phyloP scores from a whole-genome alignment of 2,329 filamentous ascomycete species.

The Aspergillus carbonarius region DNA sequence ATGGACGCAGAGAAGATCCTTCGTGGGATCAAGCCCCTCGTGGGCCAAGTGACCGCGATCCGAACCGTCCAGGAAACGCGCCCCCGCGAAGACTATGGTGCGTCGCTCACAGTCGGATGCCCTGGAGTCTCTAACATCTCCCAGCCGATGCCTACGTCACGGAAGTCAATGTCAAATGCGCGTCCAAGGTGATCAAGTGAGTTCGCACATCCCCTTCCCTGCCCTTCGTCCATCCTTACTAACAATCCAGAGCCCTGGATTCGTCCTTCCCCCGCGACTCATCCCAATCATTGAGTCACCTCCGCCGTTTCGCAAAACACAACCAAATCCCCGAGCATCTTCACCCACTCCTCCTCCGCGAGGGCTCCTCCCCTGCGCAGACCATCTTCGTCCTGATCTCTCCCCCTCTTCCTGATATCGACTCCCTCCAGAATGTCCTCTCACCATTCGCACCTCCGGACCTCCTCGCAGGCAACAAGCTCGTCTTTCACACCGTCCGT shows the following conservation, averaged over 20 bases:
- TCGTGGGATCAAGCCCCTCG: slow-evolving; percentile 29
- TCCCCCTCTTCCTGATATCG: slow-evolving; percentile 40
- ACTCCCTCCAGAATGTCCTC: slow-evolving; percentile 36
- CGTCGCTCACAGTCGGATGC: slow-evolving; percentile 2
- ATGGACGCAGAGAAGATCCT: slow-evolving; percentile 28
- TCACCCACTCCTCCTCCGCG: slow-evolving; percentile 21
- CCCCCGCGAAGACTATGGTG: slow-evolving; percentile 44
- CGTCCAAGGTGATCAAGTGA: slow-evolving; percentile 46
- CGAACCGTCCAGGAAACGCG: slow-evolving; percentile 46
- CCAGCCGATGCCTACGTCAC: slow-evolving; percentile 45
- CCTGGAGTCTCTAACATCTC: slow-evolving; percentile 4
- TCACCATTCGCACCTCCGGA: slow-evolving; percentile 34
- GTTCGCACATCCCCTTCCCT: slow-evolving; percentile 4
- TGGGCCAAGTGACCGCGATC: slow-evolving; percentile 39
- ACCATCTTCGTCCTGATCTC: slow-evolving; percentile 45
- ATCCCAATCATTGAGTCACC: slow-evolving; percentile 34
- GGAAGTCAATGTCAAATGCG: slow-evolving; percentile 46
- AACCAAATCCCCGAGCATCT: slow-evolving; percentile 35
- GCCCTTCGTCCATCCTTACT: neutral
- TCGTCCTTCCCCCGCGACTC: slow-evolving; percentile 36
- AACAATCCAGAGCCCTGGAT: slow-evolving; percentile 38
- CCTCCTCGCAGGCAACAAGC: slow-evolving; percentile 10
- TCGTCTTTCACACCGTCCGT: slow-evolving; percentile 32
- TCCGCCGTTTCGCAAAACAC: slow-evolving; percentile 43
- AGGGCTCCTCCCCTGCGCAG: slow-evolving; percentile 20